Evolutionary conservation across 768 basidiomycete species (phyloP), one percentile per base, ranked within the genome.

Genomic region (Lepiota brunneoincarnata): DNA sequence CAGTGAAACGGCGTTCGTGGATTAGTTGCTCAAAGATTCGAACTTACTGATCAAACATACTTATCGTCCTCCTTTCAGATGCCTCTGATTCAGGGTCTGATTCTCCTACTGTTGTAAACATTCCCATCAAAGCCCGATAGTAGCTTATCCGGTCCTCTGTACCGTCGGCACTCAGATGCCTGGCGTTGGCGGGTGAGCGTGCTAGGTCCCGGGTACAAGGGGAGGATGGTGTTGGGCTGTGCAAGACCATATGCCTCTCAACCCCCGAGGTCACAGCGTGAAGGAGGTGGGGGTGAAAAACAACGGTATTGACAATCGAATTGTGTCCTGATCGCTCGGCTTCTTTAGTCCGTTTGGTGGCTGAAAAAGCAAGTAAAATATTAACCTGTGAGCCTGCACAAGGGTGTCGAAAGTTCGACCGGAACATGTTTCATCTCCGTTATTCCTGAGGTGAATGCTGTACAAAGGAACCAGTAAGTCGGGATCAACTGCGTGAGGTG

Each of bases 251-350:
- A 56, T 81, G 75, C 21, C 80, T 81, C 66, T 93, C 91, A 18
- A 93, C 79, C 2, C 91, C 91, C 3, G 85, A 75, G 3, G 89
- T 89, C 34, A 80, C 76, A 26, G 90, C 71, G 51, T 85, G 77
- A 3, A 87, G 78, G 38, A 86, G 73, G 18, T 79, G 73, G 1
- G 91, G 91, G 63, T 93, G 91, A 54, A 91, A 81, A 21, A 87
- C 67, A 2, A 80, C 74, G 0, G 83, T 80, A 63, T 93, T 93
- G 41, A 92, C 83, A 49, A 93, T 89, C 1, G 89, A 90, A 37
- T 78, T 71, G 64, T 92, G 89, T 3, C 89, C 87, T 84, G 21
- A 50, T 18, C 31, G 7, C 24, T 50, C 40, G 50, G 51, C 10
- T 46, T 21, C 12, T 24, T 36, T n/a, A 38, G 21, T 41, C 24